Base-by-base conservation (phyloP, 1,139 yeast species). In the Diutina sp. region DNA sequence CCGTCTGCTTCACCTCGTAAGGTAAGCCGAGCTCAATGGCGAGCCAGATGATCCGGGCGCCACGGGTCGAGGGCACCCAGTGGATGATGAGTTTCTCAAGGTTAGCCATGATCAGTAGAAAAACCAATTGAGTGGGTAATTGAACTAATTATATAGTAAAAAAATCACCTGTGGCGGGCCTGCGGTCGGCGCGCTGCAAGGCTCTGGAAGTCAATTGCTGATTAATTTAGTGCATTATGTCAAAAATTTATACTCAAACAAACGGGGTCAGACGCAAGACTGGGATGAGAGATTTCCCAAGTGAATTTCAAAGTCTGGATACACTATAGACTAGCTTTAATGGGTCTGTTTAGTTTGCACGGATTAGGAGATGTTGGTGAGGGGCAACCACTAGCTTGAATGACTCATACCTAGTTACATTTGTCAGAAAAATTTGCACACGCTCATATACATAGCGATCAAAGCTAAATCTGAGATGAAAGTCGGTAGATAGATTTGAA, bases 11-110 rank as follows among this genome's bases (percentile, higher is more conserved):
- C 51, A 60, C 16, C 44, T 60, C 61, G 45, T 58, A 61, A 30
- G 57, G 55, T 18, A 61, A 54, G n/a, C 55, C 58, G 54, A 61
- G 56, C 50, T 58, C 60, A 29, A 60, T 61, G 46, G 60, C 55
- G 54, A 60, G 58, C 61, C 61, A 61, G 8, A 58, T 56, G 28
- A 60, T 58, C 51, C 62, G 55, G 32, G 58, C 52, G 6, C 62
- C n/a, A 8, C 48, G 7, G 48, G 48, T 46, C 28, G n/a, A 21
- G 14, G 48, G 48, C 25, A 18, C 48, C 28, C n/a, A 46, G 30
- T 46, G 30, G 14, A 46, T 25, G 21, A 25, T 25, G 48, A 46
- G 16, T 21, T 25, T 46, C 5, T 46, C 48, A 14, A 18, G 48
- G 9, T 18, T 12, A 46, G 48, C 16, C 48, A 46, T 46, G 4